These are phyloP conservation scores for Crotalaria pallida DNA, from an alignment of 306 rosid genomes.

Conservation along the genomic window DNA sequence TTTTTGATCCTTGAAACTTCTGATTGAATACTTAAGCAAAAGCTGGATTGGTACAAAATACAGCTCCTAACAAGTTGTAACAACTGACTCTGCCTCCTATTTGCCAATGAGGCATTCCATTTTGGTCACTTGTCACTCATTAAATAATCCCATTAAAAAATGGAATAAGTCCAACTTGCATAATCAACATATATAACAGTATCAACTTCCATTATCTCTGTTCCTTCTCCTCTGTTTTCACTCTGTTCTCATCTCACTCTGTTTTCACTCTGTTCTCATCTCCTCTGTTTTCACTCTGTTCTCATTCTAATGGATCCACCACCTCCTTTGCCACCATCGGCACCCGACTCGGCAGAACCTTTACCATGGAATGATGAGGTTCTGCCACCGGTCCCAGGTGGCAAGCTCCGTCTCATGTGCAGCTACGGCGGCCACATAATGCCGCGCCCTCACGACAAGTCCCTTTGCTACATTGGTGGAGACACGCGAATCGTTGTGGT, in stretches of 20 bases:
- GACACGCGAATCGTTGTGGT: slow-evolving; percentile 81
- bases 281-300: slow-evolving; percentile 20
- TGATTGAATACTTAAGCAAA: slow-evolving; percentile 22
- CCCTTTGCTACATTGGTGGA: slow-evolving; percentile 88
- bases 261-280: background rate
- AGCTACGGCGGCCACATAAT: slow-evolving; percentile 96
- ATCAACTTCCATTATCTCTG: slow-evolving; percentile 17
- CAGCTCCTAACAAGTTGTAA: slow-evolving; percentile 34
- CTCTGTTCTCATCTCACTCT: background rate
- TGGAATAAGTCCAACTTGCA: slow-evolving; percentile 1
- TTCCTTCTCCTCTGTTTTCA: slow-evolving; percentile 16
- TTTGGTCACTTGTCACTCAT: slow-evolving; percentile 5
- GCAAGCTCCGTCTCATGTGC: slow-evolving; percentile 90
- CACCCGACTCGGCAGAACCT: slow-evolving; percentile 49
- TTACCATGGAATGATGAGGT: slow-evolving; percentile 59
- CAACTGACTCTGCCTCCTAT: slow-evolving; percentile 10
- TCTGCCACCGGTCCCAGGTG: slow-evolving; percentile 52
- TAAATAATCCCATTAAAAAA: slow-evolving; percentile 18
- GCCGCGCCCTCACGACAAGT: slow-evolving; percentile 91
- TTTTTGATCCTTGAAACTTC: slow-evolving; percentile 22
- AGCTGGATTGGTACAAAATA: slow-evolving; percentile 15
- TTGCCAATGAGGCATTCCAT: slow-evolving; percentile 16
- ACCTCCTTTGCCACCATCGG: background rate
- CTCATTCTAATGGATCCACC: slow-evolving; percentile 24
- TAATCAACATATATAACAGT: slow-evolving; percentile 12